Percentiles rank a stretch among this genome's conserved stretches.
Evolutionary conservation across 495 filamentous ascomycete species (phyloP).

Genomic region (Xanthoparmelia taractica): DNA sequence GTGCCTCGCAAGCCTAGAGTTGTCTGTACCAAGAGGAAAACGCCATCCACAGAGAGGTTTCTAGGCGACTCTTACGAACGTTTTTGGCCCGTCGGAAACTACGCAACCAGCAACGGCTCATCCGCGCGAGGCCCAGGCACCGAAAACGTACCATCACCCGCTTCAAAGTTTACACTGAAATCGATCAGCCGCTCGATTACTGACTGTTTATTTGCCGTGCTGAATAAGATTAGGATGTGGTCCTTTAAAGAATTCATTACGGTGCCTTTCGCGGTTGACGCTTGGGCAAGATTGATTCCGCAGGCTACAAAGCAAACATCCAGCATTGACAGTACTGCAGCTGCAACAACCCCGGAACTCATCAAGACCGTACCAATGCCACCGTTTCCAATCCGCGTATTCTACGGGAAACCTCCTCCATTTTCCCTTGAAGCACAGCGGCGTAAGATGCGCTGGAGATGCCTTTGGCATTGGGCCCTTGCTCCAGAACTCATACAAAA

Average conservation of each 20-base stretch:
- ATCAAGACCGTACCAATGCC: neutral
- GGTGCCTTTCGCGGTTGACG: neutral
- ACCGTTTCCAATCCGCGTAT: slow-evolving; percentile 8
- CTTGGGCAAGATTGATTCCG: neutral
- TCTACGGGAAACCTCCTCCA: neutral
- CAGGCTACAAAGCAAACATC: neutral
- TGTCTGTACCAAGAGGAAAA: neutral
- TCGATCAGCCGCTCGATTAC: neutral
- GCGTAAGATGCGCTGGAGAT: slow-evolving; percentile 3
- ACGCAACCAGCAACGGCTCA: neutral
- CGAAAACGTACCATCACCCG: neutral
- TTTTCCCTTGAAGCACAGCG: neutral
- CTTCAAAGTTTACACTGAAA: neutral
- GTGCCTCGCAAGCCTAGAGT: neutral
- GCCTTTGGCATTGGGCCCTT: neutral
- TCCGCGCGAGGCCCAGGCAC: neutral
- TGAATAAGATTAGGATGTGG: neutral
- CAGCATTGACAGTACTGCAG: neutral
- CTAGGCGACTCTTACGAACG: neutral
- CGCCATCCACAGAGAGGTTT: neutral
- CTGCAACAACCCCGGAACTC: neutral
- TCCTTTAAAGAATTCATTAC: neutral
- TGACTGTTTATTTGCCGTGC: neutral
- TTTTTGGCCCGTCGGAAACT: neutral
- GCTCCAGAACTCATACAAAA: neutral